Percentiles rank a stretch among this genome's conserved stretches.
Evolutionary conservation across 257 asterid species (phyloP).

Genomic region (Solanum sparsipilum): DNA sequence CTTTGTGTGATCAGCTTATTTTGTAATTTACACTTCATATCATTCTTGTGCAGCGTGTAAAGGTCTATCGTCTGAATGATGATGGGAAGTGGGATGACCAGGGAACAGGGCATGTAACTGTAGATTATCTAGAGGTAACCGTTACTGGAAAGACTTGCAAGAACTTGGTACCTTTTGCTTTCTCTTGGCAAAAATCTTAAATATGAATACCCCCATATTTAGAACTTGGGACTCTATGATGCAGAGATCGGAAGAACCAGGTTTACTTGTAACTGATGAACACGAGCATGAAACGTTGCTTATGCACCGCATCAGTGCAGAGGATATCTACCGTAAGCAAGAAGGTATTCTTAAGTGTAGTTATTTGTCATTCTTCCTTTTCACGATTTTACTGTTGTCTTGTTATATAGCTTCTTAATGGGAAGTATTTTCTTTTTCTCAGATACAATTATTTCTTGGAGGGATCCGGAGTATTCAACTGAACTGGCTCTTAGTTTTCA

Average conservation of each 20-base stretch:
- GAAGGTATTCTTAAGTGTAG: constrained; percentile 46
- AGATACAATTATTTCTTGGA: constrained; percentile 98
- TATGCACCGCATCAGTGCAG: constrained; percentile 74
- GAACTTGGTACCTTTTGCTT: not conserved
- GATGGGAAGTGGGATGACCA: constrained; percentile 99
- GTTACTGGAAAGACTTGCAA: not conserved
- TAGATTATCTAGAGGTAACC: constrained; percentile 81
- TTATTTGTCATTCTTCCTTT: not conserved
- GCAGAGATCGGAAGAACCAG: constrained; percentile 83
- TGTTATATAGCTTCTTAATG: not conserved
- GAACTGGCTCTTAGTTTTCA: constrained; percentile 99
- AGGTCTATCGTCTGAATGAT: constrained; percentile 82
- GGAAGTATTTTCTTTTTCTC: constrained; percentile 6
- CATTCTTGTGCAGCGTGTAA: constrained; percentile 60
- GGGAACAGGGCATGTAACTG: constrained; percentile 96
- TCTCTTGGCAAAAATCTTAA: not conserved
- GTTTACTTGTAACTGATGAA: constrained; percentile 72
- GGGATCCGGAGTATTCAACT: constrained; percentile 83
- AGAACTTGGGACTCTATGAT: not conserved
- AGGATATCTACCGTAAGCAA: constrained; percentile 92
- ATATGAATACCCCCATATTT: not conserved
- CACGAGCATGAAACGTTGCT: constrained; percentile 75
- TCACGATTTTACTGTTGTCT: not conserved
- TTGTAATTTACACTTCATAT: not conserved
- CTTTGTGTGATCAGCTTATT: not conserved